Percentiles rank a stretch among this genome's conserved stretches.
Conservation (phyloP, 2,329 filamentous ascomycete species). For the Lecanoromycetidae sp. region DNA sequence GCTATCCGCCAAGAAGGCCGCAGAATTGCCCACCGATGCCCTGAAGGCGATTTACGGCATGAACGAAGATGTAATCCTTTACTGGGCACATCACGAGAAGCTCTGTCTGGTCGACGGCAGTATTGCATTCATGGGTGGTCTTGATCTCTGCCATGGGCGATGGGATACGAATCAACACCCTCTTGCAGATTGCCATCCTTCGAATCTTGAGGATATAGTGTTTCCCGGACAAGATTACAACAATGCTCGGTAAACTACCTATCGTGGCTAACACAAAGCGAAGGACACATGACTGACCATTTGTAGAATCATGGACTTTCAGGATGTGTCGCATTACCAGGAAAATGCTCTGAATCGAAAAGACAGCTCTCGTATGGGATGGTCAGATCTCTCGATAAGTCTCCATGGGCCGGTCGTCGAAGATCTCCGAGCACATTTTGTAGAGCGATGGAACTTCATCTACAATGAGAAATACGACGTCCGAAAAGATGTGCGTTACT, state of each 20-base stretch:
- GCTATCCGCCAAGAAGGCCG: conserved; percentile 42
- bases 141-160: conserved; percentile 78
- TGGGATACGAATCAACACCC: conserved; percentile 83
- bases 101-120: conserved; percentile 69
- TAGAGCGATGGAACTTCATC: conserved; percentile 86
- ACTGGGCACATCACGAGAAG: conserved; percentile 93
- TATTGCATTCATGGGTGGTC: conserved; percentile 78
- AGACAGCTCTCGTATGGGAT: conserved; percentile 75
- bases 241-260: conserved; percentile 44
- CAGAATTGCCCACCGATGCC: conserved; percentile 58
- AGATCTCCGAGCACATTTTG: conserved; percentile 66
- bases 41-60: conserved; percentile 72
- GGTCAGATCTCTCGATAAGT: conserved; percentile 75
- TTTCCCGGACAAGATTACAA: conserved; percentile 92
- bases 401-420: conserved; percentile 62
- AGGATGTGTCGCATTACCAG: conserved; percentile 64
- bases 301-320: conserved; percentile 59
- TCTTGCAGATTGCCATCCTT: conserved; percentile 72
- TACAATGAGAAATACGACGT: conserved; percentile 67
- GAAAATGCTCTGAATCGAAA: conserved; percentile 77
- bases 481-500: conserved; percentile 41
- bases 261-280: not conserved
- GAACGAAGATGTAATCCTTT: conserved; percentile 67
- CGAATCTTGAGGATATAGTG: conserved; percentile 59
- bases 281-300: conserved; percentile 20